A percentile compares a stretch with the other conserved stretches of the same genome.
These are phyloP conservation scores for Boletus rubescentipes DNA, from an alignment of 768 basidiomycete genomes.

Conservation along the genomic window DNA sequence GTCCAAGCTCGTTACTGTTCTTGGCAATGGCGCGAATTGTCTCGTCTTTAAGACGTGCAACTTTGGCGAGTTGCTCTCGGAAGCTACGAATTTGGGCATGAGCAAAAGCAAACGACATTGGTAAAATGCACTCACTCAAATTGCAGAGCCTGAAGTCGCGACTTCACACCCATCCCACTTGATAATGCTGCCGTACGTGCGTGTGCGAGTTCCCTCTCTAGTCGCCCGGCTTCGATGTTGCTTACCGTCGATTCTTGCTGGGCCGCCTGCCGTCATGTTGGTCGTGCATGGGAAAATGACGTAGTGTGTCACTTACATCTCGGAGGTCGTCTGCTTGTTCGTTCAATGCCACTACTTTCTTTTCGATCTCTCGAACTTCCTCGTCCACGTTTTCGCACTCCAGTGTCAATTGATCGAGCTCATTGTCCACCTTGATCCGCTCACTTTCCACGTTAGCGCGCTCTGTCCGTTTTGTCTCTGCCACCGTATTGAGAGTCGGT, in stretches of 20 bases:
- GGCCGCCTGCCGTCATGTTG: slow-evolving; percentile 51
- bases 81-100: slow-evolving; percentile 46
- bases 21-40: slow-evolving; percentile 80
- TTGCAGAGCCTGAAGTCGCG: slow-evolving; percentile 70
- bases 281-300: not conserved
- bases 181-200: slow-evolving; percentile 75
- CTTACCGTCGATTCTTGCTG: slow-evolving; percentile 73
- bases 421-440: slow-evolving; percentile 77
- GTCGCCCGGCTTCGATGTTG: slow-evolving; percentile 59
- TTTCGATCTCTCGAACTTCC: slow-evolving; percentile 70
- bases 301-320: slow-evolving; percentile 52
- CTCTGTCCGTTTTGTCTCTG: slow-evolving; percentile 70
- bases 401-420: slow-evolving; percentile 71
- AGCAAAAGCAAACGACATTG: not conserved
- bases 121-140: slow-evolving; percentile 55
- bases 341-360: slow-evolving; percentile 65
- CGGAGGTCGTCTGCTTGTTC: slow-evolving; percentile 80
- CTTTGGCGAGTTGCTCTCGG: slow-evolving; percentile 76
- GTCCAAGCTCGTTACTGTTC: slow-evolving; percentile 79
- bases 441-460: slow-evolving; percentile 73
- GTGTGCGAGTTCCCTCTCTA: slow-evolving; percentile 72
- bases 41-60: slow-evolving; percentile 72
- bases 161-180: slow-evolving; percentile 81
- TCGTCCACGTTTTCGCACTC: slow-evolving; percentile 83
- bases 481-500: slow-evolving; percentile 70